Base-by-base conservation (phyloP, 2,329 filamentous ascomycete species). In the Lomentospora prolificans region DNA sequence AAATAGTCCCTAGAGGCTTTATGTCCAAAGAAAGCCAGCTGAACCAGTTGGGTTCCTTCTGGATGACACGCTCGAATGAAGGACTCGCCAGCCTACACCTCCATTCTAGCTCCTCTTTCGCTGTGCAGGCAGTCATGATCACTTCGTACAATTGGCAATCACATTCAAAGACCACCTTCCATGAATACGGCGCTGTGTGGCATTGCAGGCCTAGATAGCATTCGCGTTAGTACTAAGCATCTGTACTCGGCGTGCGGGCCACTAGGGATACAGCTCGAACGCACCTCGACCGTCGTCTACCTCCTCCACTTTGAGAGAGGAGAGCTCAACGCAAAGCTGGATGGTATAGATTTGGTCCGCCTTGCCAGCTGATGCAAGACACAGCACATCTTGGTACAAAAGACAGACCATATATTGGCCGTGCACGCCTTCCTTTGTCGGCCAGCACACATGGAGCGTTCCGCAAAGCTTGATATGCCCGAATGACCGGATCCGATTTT, bases 81-180 rank as follows among this genome's bases (percentile, higher is more conserved):
- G 75, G 69, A 33, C 76, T 74, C 28, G 75, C 69, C 22, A 96
- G 73, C n/a, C 85, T 80, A 14, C 73, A 76, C 59, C 85, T 84
- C 92, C 94, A 99, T 63, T 86, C 82, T 50, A 80, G 73, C 63
- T 94, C 89, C 66, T 99, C 92, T 41, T 79, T 82, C 0, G 82
- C 75, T 1, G 87, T 92, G 63, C 90, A 96, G 33, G 90, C 92
- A 61, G 87, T 95, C 71, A 96, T 77, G 41, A 96, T 83, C 14
- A 96, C 71, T 69, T 97, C 92, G 66, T 89, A 92, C 55, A 92
- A 75, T 58, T 87, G 83, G 61, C 87, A 81, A 57, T 86, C 78
- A 60, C 82, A 81, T 66, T 94, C 85, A 64, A 97, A 96, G 2
- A 89, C 77, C 9, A 96, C 64, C 67, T 97, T 99, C 92, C 91